Percentiles rank a stretch among this genome's conserved stretches.
Evolutionary conservation across 2,329 filamentous ascomycete genomes (phyloP).

Genomic region (Orbilia javanica): DNA sequence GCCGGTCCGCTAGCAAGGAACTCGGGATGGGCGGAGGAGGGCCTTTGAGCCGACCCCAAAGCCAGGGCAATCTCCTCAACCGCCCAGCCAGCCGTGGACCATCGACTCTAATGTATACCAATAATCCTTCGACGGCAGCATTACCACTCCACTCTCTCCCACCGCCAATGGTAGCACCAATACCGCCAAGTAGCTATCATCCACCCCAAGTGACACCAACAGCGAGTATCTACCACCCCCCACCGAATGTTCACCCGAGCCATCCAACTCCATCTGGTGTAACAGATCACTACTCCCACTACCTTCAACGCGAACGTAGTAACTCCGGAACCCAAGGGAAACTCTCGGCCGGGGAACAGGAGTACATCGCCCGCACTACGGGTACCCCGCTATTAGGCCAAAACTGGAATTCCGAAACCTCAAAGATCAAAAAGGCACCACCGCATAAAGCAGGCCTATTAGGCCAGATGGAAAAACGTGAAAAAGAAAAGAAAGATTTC

Average conservation of each 20-base stretch:
- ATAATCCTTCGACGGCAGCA: constrained; percentile 10
- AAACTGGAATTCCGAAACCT: constrained; percentile 62
- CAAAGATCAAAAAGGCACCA: constrained; percentile 67
- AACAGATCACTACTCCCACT: constrained; percentile 64
- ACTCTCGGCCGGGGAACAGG: constrained; percentile 87
- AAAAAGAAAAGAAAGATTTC: constrained; percentile 80
- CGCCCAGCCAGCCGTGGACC: constrained; percentile 24
- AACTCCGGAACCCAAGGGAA: constrained; percentile 65
- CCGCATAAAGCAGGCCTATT: constrained; percentile 75
- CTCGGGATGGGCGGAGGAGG: background rate
- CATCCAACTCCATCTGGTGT: constrained; percentile 51
- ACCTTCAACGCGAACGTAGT: constrained; percentile 63
- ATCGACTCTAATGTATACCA: background rate
- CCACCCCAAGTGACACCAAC: constrained; percentile 13
- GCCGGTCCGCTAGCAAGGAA: constrained; percentile 19
- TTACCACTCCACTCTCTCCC: constrained; percentile 38
- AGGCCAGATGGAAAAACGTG: constrained; percentile 81
- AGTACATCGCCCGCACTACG: constrained; percentile 85
- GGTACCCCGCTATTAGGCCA: constrained; percentile 76
- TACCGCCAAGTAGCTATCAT: constrained; percentile 26
- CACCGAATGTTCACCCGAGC: constrained; percentile 34
- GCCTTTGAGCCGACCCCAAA: constrained; percentile 11
- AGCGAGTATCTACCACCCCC: constrained; percentile 16
- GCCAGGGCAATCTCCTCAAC: constrained; percentile 26
- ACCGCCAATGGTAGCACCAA: constrained; percentile 19